These are phyloP conservation scores for Fusarium lateritium DNA, from an alignment of 2,329 filamentous ascomycete species.

Conservation along the genomic window DNA sequence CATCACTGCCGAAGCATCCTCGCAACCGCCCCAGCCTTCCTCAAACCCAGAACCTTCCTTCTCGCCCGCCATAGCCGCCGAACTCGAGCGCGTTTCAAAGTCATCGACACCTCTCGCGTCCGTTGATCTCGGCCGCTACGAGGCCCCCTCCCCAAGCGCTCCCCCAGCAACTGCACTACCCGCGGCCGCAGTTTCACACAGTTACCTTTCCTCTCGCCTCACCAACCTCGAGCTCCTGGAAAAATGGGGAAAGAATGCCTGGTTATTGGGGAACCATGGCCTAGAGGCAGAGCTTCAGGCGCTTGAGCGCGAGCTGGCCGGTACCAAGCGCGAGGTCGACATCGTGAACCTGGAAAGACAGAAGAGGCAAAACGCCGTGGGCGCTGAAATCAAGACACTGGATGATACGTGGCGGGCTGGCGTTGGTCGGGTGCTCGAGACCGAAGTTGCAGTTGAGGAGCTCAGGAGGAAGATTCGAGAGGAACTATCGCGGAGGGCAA, in stretches of 20 bases:
- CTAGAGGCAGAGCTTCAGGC: constrained; percentile 76
- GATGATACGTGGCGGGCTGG: constrained; percentile 86
- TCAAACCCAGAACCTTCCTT: constrained; percentile 68
- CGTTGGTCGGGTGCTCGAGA: constrained; percentile 85
- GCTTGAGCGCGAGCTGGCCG: constrained; percentile 82
- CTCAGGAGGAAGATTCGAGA: constrained; percentile 78
- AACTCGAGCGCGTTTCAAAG: constrained; percentile 75
- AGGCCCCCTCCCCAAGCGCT: constrained; percentile 65
- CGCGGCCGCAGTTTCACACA: constrained; percentile 63
- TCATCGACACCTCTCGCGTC: constrained; percentile 57
- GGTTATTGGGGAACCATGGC: constrained; percentile 88
- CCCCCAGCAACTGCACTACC: constrained; percentile 75
- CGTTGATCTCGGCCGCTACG: constrained; percentile 85
- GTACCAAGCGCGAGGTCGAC: constrained; percentile 78
- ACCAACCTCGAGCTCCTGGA: constrained; percentile 80
- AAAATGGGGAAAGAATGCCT: constrained; percentile 87
- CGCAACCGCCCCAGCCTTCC: constrained; percentile 66
- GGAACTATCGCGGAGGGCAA: constrained; percentile 62
- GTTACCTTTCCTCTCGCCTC: constrained; percentile 67
- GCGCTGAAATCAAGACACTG: constrained; percentile 79
- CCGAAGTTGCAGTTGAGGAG: constrained; percentile 85
- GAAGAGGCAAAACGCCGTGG: constrained; percentile 77
- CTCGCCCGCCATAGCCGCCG: constrained; percentile 75
- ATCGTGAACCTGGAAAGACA: constrained; percentile 79
- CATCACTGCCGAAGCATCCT: constrained; percentile 75